A percentile compares a stretch with the other conserved stretches of the same genome.
Conservation (phyloP, 2,329 filamentous ascomycete species). For the Microsporum audouinii region DNA sequence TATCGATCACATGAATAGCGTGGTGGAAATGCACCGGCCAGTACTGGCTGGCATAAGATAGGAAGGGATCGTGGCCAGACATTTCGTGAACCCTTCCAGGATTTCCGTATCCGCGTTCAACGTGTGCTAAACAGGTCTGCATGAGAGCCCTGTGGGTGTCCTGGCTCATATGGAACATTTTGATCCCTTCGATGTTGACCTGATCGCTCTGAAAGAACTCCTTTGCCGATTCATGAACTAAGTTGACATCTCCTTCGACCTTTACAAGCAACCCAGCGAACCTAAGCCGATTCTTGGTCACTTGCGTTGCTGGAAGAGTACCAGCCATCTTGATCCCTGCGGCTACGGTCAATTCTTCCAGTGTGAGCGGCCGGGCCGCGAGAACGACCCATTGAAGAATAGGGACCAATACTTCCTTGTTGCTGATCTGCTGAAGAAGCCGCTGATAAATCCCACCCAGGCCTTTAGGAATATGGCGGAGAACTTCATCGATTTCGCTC, state of each 20-base stretch:
- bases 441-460: not conserved
- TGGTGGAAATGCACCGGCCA: slow-evolving; percentile 15
- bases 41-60: not conserved
- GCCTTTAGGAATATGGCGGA: not conserved
- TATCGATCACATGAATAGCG: slow-evolving; percentile 13
- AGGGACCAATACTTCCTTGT: not conserved
- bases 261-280: not conserved
- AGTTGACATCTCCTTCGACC: not conserved
- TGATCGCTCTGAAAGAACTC: not conserved
- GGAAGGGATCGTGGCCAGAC: not conserved
- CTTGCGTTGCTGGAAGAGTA: not conserved
- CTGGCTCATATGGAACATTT: not conserved
- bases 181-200: not conserved
- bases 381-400: not conserved
- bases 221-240: not conserved
- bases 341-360: not conserved
- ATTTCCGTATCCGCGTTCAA: not conserved
- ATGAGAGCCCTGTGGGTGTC: not conserved
- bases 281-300: not conserved
- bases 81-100: not conserved
- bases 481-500: not conserved
- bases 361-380: not conserved
- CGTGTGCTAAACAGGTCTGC: not conserved
- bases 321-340: not conserved
- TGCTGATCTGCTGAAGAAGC: not conserved